These are phyloP conservation scores for Acanthamoeba triangularis DNA, from an alignment of 208 protist species.

Conservation along the genomic window DNA sequence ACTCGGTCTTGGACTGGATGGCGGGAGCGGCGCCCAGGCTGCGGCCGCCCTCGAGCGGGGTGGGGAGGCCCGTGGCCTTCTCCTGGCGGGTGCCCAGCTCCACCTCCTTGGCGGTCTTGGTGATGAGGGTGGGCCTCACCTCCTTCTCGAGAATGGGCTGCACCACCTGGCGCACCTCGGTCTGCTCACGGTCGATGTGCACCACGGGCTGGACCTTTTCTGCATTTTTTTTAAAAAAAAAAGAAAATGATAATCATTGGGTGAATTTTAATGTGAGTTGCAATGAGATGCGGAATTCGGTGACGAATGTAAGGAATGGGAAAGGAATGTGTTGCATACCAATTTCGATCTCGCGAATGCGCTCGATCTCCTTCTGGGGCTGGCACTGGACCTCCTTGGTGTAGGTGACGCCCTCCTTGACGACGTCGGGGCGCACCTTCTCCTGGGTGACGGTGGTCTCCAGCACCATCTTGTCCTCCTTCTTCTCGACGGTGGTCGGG, in stretches of 20 bases:
- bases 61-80: slow-evolving; percentile 26
- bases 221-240: background rate
- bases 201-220: slow-evolving; percentile 48
- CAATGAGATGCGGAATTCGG: background rate
- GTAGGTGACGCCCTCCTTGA: slow-evolving; percentile 52
- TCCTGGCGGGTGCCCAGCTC: slow-evolving; percentile 46
- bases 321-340: background rate
- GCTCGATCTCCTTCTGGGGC: slow-evolving; percentile 29
- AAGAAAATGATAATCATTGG: too few species aligned
- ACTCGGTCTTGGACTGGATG: slow-evolving; percentile 32
- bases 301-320: background rate
- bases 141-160: slow-evolving; percentile 57
- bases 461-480: slow-evolving; percentile 18
- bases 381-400: slow-evolving; percentile 49
- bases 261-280: too few species aligned
- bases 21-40: background rate
- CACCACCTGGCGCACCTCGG: slow-evolving; percentile 43
- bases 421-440: background rate
- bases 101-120: slow-evolving; percentile 34
- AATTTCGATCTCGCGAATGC: background rate
- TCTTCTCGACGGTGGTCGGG: background rate
- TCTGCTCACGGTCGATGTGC: slow-evolving; percentile 57
- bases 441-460: slow-evolving; percentile 12
- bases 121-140: background rate
- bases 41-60: slow-evolving; percentile 7